Evolutionary conservation across 2,329 filamentous ascomycete genomes (phyloP).

Genomic region (Phaeosphaeriaceae sp.): DNA sequence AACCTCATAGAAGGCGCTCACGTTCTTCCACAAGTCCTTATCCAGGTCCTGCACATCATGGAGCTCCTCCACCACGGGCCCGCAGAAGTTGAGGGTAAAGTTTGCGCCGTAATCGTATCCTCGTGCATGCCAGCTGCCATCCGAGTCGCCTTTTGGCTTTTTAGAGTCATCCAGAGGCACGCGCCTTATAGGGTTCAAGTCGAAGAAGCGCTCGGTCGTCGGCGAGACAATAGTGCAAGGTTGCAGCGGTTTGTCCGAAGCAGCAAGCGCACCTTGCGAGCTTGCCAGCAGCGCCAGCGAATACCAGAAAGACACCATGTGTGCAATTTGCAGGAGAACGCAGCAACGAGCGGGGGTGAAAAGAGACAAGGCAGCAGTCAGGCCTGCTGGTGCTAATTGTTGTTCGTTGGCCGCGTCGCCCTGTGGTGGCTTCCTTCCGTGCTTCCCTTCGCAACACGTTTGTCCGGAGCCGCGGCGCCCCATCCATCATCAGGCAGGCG

Average conservation of each 20-base stretch:
- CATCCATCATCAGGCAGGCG: constrained; percentile 13
- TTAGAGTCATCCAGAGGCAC: constrained; percentile 55
- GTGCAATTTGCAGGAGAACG: constrained; percentile 8
- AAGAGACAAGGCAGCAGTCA: constrained; percentile 5
- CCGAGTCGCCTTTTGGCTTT: constrained; percentile 62
- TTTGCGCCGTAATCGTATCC: constrained; percentile 82
- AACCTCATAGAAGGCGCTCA: constrained; percentile 78
- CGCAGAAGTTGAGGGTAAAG: constrained; percentile 86
- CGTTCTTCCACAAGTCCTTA: constrained; percentile 70
- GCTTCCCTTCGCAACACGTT: constrained; percentile 28
- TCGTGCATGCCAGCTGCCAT: constrained; percentile 68
- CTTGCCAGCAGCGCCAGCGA: constrained; percentile 38
- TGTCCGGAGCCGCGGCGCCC: constrained; percentile 16
- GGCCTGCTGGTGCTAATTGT: constrained; percentile 6
- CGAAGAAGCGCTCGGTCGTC: constrained; percentile 69
- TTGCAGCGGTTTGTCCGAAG: constrained; percentile 55
- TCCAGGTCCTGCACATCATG: constrained; percentile 71
- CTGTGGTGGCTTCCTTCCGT: not conserved
- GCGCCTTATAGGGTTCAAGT: constrained; percentile 66
- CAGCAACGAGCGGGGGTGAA: constrained; percentile 11
- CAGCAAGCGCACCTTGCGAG: constrained; percentile 44
- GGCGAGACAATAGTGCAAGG: constrained; percentile 71
- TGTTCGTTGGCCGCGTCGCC: constrained; percentile 8
- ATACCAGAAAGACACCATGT: constrained; percentile 36
- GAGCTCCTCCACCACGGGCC: constrained; percentile 73